Evolutionary conservation across 192 early-diverging fungal genomes (phyloP), one percentile per base, ranked within the genome.

Genomic region (Bifiguratus adelaidae): DNA sequence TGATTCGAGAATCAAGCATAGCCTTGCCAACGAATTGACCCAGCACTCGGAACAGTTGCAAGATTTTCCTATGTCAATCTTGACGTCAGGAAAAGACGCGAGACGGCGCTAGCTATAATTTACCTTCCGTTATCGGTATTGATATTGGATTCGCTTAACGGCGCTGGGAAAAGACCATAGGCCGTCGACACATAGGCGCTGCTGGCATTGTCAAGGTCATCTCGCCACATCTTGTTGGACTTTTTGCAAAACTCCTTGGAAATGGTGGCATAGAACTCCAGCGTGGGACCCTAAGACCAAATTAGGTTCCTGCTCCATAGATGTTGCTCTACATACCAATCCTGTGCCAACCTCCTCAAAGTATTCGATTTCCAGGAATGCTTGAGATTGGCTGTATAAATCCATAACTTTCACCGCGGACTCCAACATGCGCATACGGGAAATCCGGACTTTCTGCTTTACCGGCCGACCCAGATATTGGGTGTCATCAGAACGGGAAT

Each of bases 311-410:
- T 43, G 13, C 12, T n/a, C 22, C 11, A 23, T 2, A 2, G 13
- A 43, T n/a, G 41, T 43, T 33, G 48, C 23, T 2, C 53, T 56
- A 18, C 60, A 53, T 36, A 60, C 65, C 3, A 94, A 60, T 1
- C 93, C 93, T 7, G 88, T 88, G 8, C 93, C 93, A 19, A 86
- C 91, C 41, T 97, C 93, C 46, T 90, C 88, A 55, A 82, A 82
- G 48, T 91, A 97, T 57, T 97, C 90, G n/a, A 97, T 76, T 50
- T 97, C 93, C 20, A 97, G 61, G 37, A 86, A 62, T 5, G 83
- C 58, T 23, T 81, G 77, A 3, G 63, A 59, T 4, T 61, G 71
- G 12, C 81, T 82, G 53, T 86, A 92, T 33, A 89, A 52, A 32
- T 91, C 82, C 58, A 95, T 70, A n/a, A 97, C 84, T 41, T 88